Evolutionary conservation across 2,329 filamentous ascomycete genomes (phyloP), one percentile per base, ranked within the genome.

Genomic region (Sporothrix variecibatus): DNA sequence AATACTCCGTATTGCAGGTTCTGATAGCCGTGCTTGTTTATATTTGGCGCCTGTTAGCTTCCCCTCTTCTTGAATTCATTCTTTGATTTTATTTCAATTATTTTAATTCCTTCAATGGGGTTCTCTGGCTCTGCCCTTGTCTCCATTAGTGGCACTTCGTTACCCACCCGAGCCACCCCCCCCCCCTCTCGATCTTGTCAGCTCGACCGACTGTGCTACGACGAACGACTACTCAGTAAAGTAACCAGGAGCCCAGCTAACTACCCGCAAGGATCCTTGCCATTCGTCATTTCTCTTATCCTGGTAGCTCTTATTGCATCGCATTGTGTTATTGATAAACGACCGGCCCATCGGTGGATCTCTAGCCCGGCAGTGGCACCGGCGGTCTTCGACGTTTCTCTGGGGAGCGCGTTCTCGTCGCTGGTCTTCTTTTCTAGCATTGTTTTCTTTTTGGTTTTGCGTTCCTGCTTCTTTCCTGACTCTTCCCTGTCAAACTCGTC

Each of bases 251-350:
- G 51, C n/a, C n/a, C 58, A 65, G 28, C 31, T 2, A 28, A 7
- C 23, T 67, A 46, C 28, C 67, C 20, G 49, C 15, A 38, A 40
- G n/a, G n/a, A 70, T 56, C 49, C 67, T 40, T 40, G 46, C 67
- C 28, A 70, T 56, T 70, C 67, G 49, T 56, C 67, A 70, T 56
- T 56, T 40, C 62, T 70, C 31, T 70, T 70, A 40, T 40, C 67
- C 31, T 38, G 31, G 46, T 40, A 17, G 67, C 31, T 53, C 40
- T 70, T 70, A 56, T 34, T 28, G 23, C 38, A 46, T 46, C 46
- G n/a, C 2, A 46, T 46, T 46, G 62, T 67, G 62, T 46, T 65
- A 65, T 43, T 65, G 38, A 67, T 67, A 28, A 28, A 67, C 62
- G 38, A 38, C 38, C 38, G n/a, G 28, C 56, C 15, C 56, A 26